Evolutionary conservation across 1,284 basidiomycete species (phyloP).

Genomic region (Fereydounia khargensis): DNA sequence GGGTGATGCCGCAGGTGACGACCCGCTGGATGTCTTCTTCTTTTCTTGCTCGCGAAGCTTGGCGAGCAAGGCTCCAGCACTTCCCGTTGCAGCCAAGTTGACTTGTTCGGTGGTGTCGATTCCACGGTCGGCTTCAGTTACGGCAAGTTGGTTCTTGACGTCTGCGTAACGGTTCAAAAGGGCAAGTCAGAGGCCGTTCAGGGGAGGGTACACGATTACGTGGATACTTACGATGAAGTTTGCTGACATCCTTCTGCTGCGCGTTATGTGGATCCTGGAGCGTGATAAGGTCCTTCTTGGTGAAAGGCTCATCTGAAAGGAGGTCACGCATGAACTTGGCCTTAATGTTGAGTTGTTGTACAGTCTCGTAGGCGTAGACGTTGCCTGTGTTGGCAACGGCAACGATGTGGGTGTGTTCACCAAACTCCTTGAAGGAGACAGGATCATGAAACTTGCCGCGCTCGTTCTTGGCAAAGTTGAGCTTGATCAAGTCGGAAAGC

Average conservation of each 20-base stretch:
- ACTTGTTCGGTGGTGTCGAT: constrained; percentile 44
- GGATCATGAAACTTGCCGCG: constrained; percentile 56
- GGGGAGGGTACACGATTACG: not conserved
- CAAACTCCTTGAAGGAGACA: constrained; percentile 61
- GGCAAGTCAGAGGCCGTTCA: not conserved
- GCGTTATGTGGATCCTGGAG: constrained; percentile 62
- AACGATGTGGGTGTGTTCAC: constrained; percentile 60
- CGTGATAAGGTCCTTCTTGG: constrained; percentile 82
- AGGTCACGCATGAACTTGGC: constrained; percentile 72
- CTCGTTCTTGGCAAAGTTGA: constrained; percentile 71
- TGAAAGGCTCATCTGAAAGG: constrained; percentile 76
- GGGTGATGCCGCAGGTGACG: not conserved
- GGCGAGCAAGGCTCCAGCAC: constrained; percentile 40
- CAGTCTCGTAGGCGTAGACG: constrained; percentile 78
- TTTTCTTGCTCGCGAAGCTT: constrained; percentile 20
- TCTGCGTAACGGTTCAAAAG: constrained; percentile 19
- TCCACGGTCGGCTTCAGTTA: constrained; percentile 39
- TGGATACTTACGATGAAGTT: too few relatives aligned
- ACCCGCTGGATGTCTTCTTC: not conserved
- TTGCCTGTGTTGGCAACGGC: constrained; percentile 66
- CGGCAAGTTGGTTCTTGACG: constrained; percentile 49
- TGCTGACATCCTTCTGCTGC: constrained; percentile 24
- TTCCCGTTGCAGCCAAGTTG: constrained; percentile 53
- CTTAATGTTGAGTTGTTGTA: constrained; percentile 69
- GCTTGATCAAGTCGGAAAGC: constrained; percentile 76